These are phyloP conservation scores for Fraxinus nigra DNA, from an alignment of 305 asterid species.

Conservation along the genomic window DNA sequence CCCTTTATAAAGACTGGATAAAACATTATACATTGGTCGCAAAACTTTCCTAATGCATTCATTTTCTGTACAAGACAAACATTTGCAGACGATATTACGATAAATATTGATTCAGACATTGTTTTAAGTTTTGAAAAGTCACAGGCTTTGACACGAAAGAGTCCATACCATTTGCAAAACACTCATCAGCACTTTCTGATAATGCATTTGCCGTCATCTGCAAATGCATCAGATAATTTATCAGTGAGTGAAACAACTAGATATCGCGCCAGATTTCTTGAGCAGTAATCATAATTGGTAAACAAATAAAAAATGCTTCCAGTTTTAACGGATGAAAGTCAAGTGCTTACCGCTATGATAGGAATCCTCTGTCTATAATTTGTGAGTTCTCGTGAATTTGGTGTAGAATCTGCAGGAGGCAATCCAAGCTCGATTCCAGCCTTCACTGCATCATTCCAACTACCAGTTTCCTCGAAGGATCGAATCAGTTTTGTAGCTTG, in stretches of 20 bases:
- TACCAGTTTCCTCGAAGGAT: slow-evolving; percentile 79
- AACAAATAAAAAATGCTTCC: neutral
- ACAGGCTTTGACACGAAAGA: slow-evolving; percentile 87
- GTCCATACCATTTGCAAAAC: slow-evolving; percentile 92
- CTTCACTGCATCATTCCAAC: slow-evolving; percentile 72
- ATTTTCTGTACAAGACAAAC: slow-evolving; percentile 49
- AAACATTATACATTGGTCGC: slow-evolving; percentile 34
- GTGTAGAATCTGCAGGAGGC: slow-evolving; percentile 35
- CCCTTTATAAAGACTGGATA: neutral
- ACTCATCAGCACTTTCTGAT: slow-evolving; percentile 85
- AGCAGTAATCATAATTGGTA: neutral
- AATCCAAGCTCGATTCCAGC: slow-evolving; percentile 61
- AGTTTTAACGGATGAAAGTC: neutral
- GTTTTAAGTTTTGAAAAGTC: slow-evolving; percentile 65
- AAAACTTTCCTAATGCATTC: slow-evolving; percentile 67
- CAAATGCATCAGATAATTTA: neutral
- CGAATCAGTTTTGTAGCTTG: slow-evolving; percentile 81
- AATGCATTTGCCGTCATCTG: slow-evolving; percentile 95
- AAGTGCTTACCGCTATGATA: slow-evolving; percentile 63
- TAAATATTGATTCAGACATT: slow-evolving; percentile 60
- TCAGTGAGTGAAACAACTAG: neutral
- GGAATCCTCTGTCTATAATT: slow-evolving; percentile 50
- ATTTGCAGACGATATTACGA: slow-evolving; percentile 41
- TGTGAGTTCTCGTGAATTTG: slow-evolving; percentile 14
- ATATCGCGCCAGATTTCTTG: neutral